Percentiles rank a stretch among this genome's conserved stretches.
phyloP scores from a whole-genome alignment of 345 rosid genomes.

The Kernera saxatilis region DNA sequence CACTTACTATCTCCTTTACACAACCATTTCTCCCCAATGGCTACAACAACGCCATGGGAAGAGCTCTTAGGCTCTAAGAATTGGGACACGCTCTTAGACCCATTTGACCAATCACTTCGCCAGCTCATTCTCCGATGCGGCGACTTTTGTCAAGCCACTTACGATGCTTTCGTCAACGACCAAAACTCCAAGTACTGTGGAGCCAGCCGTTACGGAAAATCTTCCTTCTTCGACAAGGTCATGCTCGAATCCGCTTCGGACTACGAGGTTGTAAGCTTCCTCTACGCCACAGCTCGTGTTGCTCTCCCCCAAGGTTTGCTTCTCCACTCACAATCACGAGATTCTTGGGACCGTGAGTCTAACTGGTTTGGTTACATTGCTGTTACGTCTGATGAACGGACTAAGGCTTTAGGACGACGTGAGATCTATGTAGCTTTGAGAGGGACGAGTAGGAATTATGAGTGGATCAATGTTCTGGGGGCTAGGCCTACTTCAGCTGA shows the following conservation, averaged over 20 bases:
- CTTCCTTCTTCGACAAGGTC: slow-evolving; percentile 54
- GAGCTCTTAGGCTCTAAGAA: slow-evolving; percentile 56
- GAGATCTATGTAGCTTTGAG: slow-evolving; percentile 69
- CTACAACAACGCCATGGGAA: slow-evolving; percentile 43
- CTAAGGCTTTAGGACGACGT: slow-evolving; percentile 51
- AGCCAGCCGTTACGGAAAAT: slow-evolving; percentile 71
- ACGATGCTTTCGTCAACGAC: slow-evolving; percentile 87
- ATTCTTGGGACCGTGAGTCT: slow-evolving; percentile 92
- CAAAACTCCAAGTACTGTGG: slow-evolving; percentile 83
- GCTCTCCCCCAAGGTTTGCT: slow-evolving; percentile 52
- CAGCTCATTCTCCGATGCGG: slow-evolving; percentile 75
- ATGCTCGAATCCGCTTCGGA: slow-evolving; percentile 55
- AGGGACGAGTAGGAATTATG: slow-evolving; percentile 80
- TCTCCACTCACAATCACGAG: slow-evolving; percentile 62
- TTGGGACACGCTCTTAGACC: slow-evolving; percentile 72
- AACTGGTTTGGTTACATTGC: slow-evolving; percentile 95
- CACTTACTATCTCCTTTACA: neutral
- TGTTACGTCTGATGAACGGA: slow-evolving; percentile 53
- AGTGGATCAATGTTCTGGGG: slow-evolving; percentile 68
- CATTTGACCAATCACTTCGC: slow-evolving; percentile 65
- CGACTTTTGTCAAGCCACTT: slow-evolving; percentile 88
- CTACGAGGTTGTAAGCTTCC: slow-evolving; percentile 47
- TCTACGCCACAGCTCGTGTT: slow-evolving; percentile 76
- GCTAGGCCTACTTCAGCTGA: slow-evolving; percentile 48
- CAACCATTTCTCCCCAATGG: slow-evolving; percentile 31